Conservation (phyloP, 768 basidiomycete genomes). For the Filobasidium floriforme region DNA sequence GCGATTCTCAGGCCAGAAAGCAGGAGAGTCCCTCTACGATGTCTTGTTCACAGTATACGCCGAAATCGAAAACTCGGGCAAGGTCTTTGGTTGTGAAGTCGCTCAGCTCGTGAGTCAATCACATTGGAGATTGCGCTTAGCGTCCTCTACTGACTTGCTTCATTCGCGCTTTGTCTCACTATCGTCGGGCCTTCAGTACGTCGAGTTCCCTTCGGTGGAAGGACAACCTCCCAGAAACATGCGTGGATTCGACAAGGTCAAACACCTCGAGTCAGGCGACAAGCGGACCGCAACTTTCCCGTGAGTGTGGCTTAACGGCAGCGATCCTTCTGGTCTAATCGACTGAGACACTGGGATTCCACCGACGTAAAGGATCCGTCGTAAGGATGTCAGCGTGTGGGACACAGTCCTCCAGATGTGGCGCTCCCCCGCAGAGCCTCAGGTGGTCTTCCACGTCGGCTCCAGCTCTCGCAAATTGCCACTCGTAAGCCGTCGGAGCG, state of each 20-base stretch:
- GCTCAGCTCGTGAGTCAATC: conserved; percentile 42
- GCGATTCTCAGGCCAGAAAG: conserved; percentile 31
- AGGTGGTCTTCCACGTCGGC: conserved; percentile 58
- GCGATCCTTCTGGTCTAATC: no score
- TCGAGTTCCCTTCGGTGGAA: conserved; percentile 22
- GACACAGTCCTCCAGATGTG: conserved; percentile 68
- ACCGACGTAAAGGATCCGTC: conserved; percentile 12
- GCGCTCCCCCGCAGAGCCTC: conserved; percentile 57
- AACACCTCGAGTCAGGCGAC: conserved; percentile 32
- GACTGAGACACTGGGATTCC: no score
- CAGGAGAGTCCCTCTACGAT: conserved; percentile 38
- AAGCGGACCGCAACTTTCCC: conserved; percentile 34
- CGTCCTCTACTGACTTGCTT: not conserved
- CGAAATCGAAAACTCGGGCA: conserved; percentile 45
- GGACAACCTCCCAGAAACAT: conserved; percentile 41
- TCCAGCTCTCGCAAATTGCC: conserved; percentile 31
- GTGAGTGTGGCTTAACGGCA: not conserved
- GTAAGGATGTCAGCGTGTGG: conserved; percentile 53
- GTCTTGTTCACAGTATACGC: conserved; percentile 32
- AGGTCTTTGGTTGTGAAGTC: conserved; percentile 42
- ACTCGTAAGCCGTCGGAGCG: conserved; percentile 16
- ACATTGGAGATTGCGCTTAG: not conserved
- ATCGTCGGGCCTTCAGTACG: conserved; percentile 7
- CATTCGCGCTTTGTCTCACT: no score
- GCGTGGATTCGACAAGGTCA: conserved; percentile 39